Base-by-base conservation (phyloP, 2,329 filamentous ascomycete species). In the Talaromyces piceae region DNA sequence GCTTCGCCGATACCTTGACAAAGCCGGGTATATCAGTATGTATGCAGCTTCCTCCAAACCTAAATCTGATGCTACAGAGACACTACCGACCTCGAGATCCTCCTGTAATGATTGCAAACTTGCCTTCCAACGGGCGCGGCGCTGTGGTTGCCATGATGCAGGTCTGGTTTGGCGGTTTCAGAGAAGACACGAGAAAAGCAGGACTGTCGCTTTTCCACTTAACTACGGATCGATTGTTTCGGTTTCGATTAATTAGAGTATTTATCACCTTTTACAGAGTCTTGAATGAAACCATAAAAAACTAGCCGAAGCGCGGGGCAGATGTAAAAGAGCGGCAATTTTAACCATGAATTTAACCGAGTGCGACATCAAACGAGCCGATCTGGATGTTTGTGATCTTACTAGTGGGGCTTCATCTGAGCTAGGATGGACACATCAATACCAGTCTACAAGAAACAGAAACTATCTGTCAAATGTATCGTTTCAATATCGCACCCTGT, bases 31-130 rank as follows among this genome's bases (percentile, higher is more conserved):
- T 16, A n/a, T 43, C 4, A 43, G 23, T 43, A 25, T n/a, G n/a
- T n/a, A 43, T n/a, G 6, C 11, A 43, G 13, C n/a, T 18, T n/a
- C 7, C 12, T 47, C 2, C 26, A 13, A 33, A 50, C 49, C 41
- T 30, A 30, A 7, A 30, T 7, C 7, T 30, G 7, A 13, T 7
- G 7, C 8, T 22, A 23, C 8, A 41, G n/a, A 33, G 30, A 33
- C 23, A 27, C 8, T 33, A 25, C 60, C 55, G 75, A 88, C 87
- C 87, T 75, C 88, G 75, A 52, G 87, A 89, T 54, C 83, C 86
- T 51, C 88, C 88, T 1, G 88, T 93, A 44, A 93, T 77, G 58
- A 94, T 83, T 49, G 81, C 88, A 47, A 91, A 75, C 67, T 90
- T 90, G 59, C 86, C 86, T 63, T 88, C 82, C n/a, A 86, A 73